Conservation (phyloP, 441 rosid genomes). For the Croton laevigatus region DNA sequence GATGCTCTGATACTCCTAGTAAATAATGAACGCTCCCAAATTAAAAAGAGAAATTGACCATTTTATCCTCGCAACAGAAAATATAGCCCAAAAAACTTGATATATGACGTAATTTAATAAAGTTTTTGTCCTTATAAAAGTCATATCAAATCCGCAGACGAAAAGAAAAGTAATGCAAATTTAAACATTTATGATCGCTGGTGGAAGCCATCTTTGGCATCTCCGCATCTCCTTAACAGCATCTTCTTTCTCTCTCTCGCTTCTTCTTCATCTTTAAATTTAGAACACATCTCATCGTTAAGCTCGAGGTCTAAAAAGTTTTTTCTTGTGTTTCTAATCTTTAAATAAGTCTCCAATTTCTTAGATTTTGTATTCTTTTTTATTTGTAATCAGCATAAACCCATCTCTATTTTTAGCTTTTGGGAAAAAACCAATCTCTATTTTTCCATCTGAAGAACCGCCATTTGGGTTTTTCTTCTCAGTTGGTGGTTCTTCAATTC, state of each 20-base stretch:
- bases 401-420: too few relatives aligned
- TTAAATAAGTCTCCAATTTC: neutral
- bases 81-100: too few relatives aligned
- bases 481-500: constrained; percentile 31
- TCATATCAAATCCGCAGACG: neutral
- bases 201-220: neutral
- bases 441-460: constrained; percentile 17
- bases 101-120: too few relatives aligned
- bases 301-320: neutral
- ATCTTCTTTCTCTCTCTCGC: neutral
- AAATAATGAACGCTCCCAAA: too few relatives aligned
- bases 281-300: neutral
- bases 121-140: too few relatives aligned
- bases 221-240: neutral
- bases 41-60: too few relatives aligned
- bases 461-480: constrained; percentile 30
- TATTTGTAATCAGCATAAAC: neutral
- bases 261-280: neutral
- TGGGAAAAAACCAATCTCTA: neutral
- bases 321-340: neutral
- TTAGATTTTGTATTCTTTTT: neutral
- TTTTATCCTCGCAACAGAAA: too few relatives aligned
- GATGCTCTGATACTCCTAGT: too few relatives aligned
- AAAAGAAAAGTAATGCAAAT: neutral
- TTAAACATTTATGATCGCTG: neutral